A percentile compares a stretch with the other conserved stretches of the same genome.
phyloP scores from a whole-genome alignment of 2,329 filamentous ascomycete genomes.

The Cephalotrichum gorgonifer region DNA sequence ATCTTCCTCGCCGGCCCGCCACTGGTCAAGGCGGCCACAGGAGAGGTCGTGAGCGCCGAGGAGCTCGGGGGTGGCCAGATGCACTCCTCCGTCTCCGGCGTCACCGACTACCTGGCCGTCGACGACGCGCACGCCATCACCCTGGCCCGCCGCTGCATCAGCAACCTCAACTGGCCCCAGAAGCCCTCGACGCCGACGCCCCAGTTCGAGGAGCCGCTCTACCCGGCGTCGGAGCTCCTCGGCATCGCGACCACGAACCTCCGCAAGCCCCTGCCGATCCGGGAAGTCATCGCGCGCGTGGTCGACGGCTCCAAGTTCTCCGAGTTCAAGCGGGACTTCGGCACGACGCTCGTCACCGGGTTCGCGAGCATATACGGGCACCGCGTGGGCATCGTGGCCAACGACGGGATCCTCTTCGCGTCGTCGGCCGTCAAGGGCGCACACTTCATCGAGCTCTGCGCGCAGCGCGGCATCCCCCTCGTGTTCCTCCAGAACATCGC shows the following conservation, averaged over 20 bases:
- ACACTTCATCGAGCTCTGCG: constrained; percentile 93
- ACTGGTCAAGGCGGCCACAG: constrained; percentile 90
- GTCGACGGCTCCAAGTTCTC: constrained; percentile 85
- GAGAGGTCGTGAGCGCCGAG: constrained; percentile 82
- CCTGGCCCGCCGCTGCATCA: constrained; percentile 71
- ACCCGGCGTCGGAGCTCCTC: constrained; percentile 68
- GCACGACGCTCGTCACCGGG: constrained; percentile 79
- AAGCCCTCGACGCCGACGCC: constrained; percentile 27
- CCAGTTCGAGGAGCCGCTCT: constrained; percentile 63
- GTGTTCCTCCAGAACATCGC: constrained; percentile 95
- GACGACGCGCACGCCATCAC: constrained; percentile 87
- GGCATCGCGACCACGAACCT: constrained; percentile 89
- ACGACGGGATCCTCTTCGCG: constrained; percentile 91
- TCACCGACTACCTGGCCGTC: constrained; percentile 90
- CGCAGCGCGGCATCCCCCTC: constrained; percentile 78
- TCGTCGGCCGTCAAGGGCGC: constrained; percentile 85
- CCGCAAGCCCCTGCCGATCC: constrained; percentile 72
- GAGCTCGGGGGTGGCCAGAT: constrained; percentile 83
- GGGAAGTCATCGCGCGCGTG: constrained; percentile 85
- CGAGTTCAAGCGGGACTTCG: constrained; percentile 92
- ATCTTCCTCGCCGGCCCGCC: constrained; percentile 95
- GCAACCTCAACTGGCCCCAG: constrained; percentile 80
- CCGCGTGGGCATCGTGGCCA: constrained; percentile 85
- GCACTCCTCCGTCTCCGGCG: constrained; percentile 83
- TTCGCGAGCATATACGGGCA: constrained; percentile 87